Base-by-base conservation (phyloP, 768 basidiomycete genomes). In the Saitozyma sp. region DNA sequence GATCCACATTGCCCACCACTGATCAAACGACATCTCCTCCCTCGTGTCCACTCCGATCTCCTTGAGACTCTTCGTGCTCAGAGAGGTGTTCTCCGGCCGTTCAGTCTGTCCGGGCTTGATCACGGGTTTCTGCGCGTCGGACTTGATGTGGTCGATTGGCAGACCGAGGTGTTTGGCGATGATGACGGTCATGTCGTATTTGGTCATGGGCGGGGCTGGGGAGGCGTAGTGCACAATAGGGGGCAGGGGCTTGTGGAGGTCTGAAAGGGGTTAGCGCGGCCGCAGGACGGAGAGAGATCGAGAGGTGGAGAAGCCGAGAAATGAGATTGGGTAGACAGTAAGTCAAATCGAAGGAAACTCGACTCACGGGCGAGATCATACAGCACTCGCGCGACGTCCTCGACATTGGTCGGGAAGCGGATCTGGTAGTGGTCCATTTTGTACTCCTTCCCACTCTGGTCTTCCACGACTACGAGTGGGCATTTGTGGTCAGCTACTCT, bases 361-460 rank as follows among this genome's bases (percentile, higher is more conserved):
- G 7, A 41, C 84, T 54, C 64, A 92, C 91, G 83, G 20, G 86
- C 82, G 4, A 95, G 82, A 45, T 89, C 87, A 49, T 88, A 87
- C 40, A 97, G 83, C 72, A 95, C 94, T 19, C 85, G 82, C 2
- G 89, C 92, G 58, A 97, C 88, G 73, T 97, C 94, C 40, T 87
- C 71, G 10, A 91, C 87, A 71, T 92, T 92, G 29, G 95, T 98
- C 0, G 95, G 95, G 80, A 89, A 95, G 38, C 95, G 85, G 16
- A 88, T 90, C 29, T 91, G 92, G 75, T 87, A 95, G 77, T 95
- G 88, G 76, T 99, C 95, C 95, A 97, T 97, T 78, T 87, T 91
- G 82, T 93, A 93, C 42, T 81, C 82, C 80, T 93, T 93, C 2
- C 90, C 90, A 6, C 88, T 89, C 68, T 89, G 90, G 74, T 94